Base-by-base conservation (phyloP, 495 filamentous ascomycete species). In the Daldinia concentrica region DNA sequence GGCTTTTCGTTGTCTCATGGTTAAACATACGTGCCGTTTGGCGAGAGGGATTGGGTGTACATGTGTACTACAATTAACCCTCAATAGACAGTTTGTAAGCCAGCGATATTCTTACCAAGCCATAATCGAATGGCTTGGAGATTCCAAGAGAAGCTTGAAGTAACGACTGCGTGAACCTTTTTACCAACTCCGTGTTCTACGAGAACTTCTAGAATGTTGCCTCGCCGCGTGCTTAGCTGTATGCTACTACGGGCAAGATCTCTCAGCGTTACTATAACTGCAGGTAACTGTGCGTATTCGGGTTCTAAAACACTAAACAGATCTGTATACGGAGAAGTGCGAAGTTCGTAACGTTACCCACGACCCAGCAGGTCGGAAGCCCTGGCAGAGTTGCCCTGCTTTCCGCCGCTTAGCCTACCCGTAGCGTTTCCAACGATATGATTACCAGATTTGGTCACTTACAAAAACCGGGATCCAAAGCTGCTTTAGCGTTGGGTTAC, bases 301-400 rank as follows among this genome's bases (percentile, higher is more conserved):
- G 68, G 41, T 55, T 66, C 58, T 54, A 66, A 66, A 62, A 29
- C 37, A 41, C 29, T 3, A 45, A n/a, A 30, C 15, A 14, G 36
- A 11, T 57, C 36, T 22, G 1, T 51, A 17, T 6, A 54, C 52
- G 14, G 36, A 48, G 43, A 17, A 50, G 43, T 34, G 30, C 14
- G 6, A 60, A 55, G 26, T 50, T 36, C 54, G 70, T 68, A 68
- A 72, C 70, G 70, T 72, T 72, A 72, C 70, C 69, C 70, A 43
- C 19, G 64, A 64, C 61, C 60, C 64, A 61, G 37, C 57, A 61
- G 60, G 56, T 41, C 55, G 70, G 70, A 72, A 57, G 70, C 32
- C 34, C 39, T 36, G 29, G 34, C 14, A 50, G 60, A 45, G 61
- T 37, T 19, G 50, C 60, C 48, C 50, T 30, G 26, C 48, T 56